phyloP scores from a whole-genome alignment of 345 rosid species.

The Viola odorata region DNA sequence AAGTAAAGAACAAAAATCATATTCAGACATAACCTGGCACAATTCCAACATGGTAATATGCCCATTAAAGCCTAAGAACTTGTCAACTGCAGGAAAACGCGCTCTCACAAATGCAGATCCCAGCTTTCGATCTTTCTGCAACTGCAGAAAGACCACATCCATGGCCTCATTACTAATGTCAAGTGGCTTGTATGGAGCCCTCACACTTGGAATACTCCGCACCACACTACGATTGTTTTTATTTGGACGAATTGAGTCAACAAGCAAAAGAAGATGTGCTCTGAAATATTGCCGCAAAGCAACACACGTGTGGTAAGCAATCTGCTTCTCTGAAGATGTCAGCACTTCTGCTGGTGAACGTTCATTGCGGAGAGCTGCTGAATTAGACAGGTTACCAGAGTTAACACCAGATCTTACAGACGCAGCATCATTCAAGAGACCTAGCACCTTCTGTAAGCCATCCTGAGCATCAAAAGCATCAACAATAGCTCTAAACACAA shows the following conservation, averaged over 20 bases:
- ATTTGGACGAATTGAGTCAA: slow-evolving; percentile 85
- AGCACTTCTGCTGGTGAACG: slow-evolving; percentile 76
- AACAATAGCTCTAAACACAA: slow-evolving; percentile 89
- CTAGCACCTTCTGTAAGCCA: slow-evolving; percentile 78
- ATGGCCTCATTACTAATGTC: slow-evolving; percentile 96
- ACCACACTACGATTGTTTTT: slow-evolving; percentile 67
- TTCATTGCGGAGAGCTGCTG: slow-evolving; percentile 57
- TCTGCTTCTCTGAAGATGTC: slow-evolving; percentile 92
- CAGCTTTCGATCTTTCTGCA: slow-evolving; percentile 91
- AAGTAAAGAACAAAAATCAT: not conserved
- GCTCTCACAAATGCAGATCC: slow-evolving; percentile 88
- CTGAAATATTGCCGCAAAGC: slow-evolving; percentile 97
- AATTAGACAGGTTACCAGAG: slow-evolving; percentile 44
- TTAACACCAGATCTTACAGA: slow-evolving; percentile 86
- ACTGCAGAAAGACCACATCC: slow-evolving; percentile 81
- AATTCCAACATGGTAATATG: slow-evolving; percentile 87
- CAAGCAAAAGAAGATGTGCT: slow-evolving; percentile 86
- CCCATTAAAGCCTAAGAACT: slow-evolving; percentile 65
- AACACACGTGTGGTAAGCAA: slow-evolving; percentile 87
- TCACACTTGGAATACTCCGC: slow-evolving; percentile 60
- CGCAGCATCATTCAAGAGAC: slow-evolving; percentile 75
- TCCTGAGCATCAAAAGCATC: slow-evolving; percentile 94
- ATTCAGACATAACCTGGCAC: slow-evolving; percentile 68
- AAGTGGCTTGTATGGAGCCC: slow-evolving; percentile 94
- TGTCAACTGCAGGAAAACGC: slow-evolving; percentile 83